A percentile compares a stretch with the other conserved stretches of the same genome.
Conservation (phyloP, 148 eudicot species). For the Amaranthus palmeri region DNA sequence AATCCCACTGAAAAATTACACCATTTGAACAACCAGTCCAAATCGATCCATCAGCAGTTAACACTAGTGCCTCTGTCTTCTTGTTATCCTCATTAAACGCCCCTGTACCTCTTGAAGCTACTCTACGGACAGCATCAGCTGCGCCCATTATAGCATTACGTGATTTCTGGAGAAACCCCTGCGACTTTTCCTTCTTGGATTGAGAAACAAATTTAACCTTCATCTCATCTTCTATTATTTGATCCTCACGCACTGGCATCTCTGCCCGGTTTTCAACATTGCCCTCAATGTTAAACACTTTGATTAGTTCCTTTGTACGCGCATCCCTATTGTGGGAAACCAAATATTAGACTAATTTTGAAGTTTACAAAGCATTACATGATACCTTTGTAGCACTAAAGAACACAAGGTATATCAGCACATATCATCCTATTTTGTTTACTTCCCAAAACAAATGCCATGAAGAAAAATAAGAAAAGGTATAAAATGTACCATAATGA, state of each 20-base stretch:
- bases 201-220: conserved; percentile 69
- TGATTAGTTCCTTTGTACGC: conserved; percentile 88
- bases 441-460: neutral
- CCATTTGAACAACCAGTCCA: conserved; percentile 94
- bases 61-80: conserved; percentile 80
- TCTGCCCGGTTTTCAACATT: conserved; percentile 85
- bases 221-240: conserved; percentile 62
- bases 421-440: neutral
- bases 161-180: conserved; percentile 80
- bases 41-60: conserved; percentile 71
- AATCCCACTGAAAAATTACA: conserved; percentile 84
- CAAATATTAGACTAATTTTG: neutral
- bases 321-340: conserved; percentile 67
- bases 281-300: conserved; percentile 81
- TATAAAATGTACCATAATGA: conserved; percentile 62
- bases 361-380: neutral
- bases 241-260: conserved; percentile 67
- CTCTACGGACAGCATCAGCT: conserved; percentile 96
- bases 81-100: conserved; percentile 74
- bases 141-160: conserved; percentile 97
- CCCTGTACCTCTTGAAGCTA: conserved; percentile 76
- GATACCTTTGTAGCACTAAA: neutral
- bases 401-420: neutral
- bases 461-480: neutral
- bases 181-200: conserved; percentile 87